Base-by-base conservation (phyloP, 2,329 filamentous ascomycete genomes). In the Cladobotryum protrusum region DNA sequence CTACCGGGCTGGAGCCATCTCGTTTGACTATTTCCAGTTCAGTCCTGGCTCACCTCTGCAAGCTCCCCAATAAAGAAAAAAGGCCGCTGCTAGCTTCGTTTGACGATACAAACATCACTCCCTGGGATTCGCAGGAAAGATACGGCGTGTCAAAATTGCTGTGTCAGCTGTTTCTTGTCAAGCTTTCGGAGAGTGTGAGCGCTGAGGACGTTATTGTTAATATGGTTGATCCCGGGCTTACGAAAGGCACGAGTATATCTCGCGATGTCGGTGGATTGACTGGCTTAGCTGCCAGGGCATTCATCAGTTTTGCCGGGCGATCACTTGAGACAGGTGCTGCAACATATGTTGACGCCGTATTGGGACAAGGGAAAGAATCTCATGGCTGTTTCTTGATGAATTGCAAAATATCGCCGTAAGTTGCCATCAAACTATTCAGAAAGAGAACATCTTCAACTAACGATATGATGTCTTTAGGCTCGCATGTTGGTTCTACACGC, bases 361-460 rank as follows among this genome's bases (percentile, higher is more conserved):
- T 72, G 1, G 62, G 65, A 0, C 69, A 78, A 47, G 76, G 75
- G 0, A 67, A 66, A 40, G 74, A 78, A 56, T 73, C 72, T 0
- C 77, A 81, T 56, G 76, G 75, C 0, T 73, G 70, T 41, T 78
- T 73, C 52, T 37, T 78, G 1, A 74, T 72, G 66, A 70, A 71
- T 43, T 77, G 73, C 24, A 29, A 29, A 29, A 29, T 29, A 8
- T 29, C 24, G 11, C 24, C 24, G 24, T 29, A 9, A 29, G 6
- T 29, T 29, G 6, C 6, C 11, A 29, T 9, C 24, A 4, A 29
- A 8, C 6, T 8, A 6, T 2, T 8, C 24, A 8, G 24, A 29
- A 8, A 6, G n/a, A 29, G 11, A 8, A 29, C 24, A 29, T 6
- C n/a, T 29, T 8, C 6, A 29, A 29, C 6, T 29, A 8, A 29